Evolutionary conservation across 352 stramenopile genomes (phyloP).

Genomic region (Pythium coloratum): DNA sequence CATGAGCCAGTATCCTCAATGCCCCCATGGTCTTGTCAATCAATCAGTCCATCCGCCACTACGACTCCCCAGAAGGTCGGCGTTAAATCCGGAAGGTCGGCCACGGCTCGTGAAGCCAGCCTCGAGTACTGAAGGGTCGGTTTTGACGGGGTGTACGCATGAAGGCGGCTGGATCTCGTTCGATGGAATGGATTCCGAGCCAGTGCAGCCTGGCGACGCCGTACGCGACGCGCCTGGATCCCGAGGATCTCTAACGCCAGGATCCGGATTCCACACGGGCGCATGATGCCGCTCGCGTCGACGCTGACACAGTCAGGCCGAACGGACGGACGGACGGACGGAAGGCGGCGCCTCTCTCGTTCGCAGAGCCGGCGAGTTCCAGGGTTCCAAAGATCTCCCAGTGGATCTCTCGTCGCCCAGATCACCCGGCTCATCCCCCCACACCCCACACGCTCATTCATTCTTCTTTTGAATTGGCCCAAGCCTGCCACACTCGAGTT

Average conservation of each 20-base stretch:
- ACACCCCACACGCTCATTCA: background rate
- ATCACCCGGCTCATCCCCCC: conserved; percentile 1
- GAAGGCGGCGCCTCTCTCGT: too few relatives aligned
- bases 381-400: conserved; percentile 16
- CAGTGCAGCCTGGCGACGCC: too few relatives aligned
- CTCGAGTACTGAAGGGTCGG: too few relatives aligned
- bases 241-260: background rate
- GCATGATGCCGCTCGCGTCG: too few relatives aligned
- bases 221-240: conserved; percentile 13
- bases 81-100: too few relatives aligned
- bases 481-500: background rate
- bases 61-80: background rate
- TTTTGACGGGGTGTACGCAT: too few relatives aligned
- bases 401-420: conserved; percentile 5
- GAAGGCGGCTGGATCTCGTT: background rate
- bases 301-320: too few relatives aligned
- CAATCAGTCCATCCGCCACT: background rate
- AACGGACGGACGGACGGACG: too few relatives aligned
- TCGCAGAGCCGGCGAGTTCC: conserved; percentile 1
- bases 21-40: background rate
- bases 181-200: background rate
- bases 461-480: background rate
- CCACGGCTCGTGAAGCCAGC: too few relatives aligned
- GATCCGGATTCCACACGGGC: too few relatives aligned
- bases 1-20: conserved; percentile 13